Percentiles rank a stretch among this genome's conserved stretches.
These are phyloP conservation scores for Aspergillus affinis DNA, from an alignment of 495 filamentous ascomycete species.

Conservation along the genomic window DNA sequence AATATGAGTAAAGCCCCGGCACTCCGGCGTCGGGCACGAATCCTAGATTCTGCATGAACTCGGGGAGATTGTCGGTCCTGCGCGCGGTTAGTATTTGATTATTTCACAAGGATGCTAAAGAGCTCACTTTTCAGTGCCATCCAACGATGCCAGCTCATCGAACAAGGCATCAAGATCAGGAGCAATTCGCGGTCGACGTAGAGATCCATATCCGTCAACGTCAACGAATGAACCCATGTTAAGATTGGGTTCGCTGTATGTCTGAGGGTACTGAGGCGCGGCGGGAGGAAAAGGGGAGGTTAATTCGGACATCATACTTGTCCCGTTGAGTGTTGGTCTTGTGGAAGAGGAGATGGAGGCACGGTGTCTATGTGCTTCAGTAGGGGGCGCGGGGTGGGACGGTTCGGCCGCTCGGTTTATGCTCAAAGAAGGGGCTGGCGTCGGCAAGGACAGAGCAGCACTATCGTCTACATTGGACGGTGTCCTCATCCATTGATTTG, in stretches of 20 bases:
- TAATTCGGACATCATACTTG: slow-evolving; percentile 27
- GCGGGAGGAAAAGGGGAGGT: slow-evolving; percentile 25
- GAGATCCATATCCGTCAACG: slow-evolving; percentile 33
- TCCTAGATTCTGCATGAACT: slow-evolving; percentile 48
- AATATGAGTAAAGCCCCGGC: slow-evolving; percentile 40
- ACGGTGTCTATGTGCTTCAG: slow-evolving; percentile 12
- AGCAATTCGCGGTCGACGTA: slow-evolving; percentile 38
- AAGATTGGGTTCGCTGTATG: slow-evolving; percentile 34
- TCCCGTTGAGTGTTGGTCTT: slow-evolving; percentile 23
- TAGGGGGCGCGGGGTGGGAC: slow-evolving; percentile 21
- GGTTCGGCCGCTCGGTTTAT: slow-evolving; percentile 25
- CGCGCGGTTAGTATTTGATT: background rate
- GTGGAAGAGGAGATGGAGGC: slow-evolving; percentile 23
- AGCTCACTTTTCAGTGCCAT: slow-evolving; percentile 42
- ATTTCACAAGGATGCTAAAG: background rate
- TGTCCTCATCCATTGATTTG: slow-evolving; percentile 34
- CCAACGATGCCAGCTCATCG: slow-evolving; percentile 43
- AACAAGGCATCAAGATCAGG: slow-evolving; percentile 45
- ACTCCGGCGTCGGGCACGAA: slow-evolving; percentile 38
- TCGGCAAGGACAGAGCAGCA: slow-evolving; percentile 28
- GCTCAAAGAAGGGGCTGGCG: slow-evolving; percentile 36
- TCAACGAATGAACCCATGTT: slow-evolving; percentile 32
- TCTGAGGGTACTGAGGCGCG: slow-evolving; percentile 26
- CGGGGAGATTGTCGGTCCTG: slow-evolving; percentile 40
- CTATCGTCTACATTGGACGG: slow-evolving; percentile 32